Evolutionary conservation across 225 moss, liverwort and hornwort species (phyloP).

Genomic region (Pseudisothecium myosuroides): DNA sequence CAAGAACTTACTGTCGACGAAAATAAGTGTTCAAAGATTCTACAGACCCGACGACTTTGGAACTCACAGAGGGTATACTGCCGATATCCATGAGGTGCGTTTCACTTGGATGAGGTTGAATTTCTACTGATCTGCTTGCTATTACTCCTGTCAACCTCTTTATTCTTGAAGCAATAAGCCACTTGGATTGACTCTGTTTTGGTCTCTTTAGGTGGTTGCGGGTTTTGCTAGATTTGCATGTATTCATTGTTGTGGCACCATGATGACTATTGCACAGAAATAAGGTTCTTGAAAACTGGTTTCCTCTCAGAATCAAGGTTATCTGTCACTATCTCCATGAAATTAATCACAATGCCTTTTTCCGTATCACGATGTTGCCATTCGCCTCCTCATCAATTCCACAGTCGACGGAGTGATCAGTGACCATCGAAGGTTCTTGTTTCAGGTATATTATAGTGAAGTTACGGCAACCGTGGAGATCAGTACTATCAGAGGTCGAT

Average conservation of each 20-base stretch:
- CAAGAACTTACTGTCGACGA: conserved; percentile 23
- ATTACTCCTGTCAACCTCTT: background rate
- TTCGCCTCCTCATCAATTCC: background rate
- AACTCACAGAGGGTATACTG: conserved; percentile 63
- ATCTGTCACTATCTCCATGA: background rate
- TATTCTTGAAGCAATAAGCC: background rate
- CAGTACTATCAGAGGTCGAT: conserved; percentile 54
- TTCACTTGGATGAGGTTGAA: background rate
- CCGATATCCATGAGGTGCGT: conserved; percentile 76
- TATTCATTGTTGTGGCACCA: background rate
- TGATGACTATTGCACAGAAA: background rate
- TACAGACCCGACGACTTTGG: conserved; percentile 93
- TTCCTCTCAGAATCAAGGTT: background rate
- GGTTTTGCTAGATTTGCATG: background rate
- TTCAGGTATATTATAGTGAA: conserved; percentile 88
- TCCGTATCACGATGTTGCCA: background rate
- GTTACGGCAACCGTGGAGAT: conserved; percentile 66
- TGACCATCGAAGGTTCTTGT: background rate
- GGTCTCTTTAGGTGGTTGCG: background rate
- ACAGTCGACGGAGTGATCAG: background rate
- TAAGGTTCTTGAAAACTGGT: background rate
- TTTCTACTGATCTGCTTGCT: background rate
- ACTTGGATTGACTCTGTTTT: background rate
- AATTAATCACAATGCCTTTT: background rate
- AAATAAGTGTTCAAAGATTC: conserved; percentile 67